Evolutionary conservation across 1,284 basidiomycete species (phyloP).

Genomic region (Cryptococcus sp.): DNA sequence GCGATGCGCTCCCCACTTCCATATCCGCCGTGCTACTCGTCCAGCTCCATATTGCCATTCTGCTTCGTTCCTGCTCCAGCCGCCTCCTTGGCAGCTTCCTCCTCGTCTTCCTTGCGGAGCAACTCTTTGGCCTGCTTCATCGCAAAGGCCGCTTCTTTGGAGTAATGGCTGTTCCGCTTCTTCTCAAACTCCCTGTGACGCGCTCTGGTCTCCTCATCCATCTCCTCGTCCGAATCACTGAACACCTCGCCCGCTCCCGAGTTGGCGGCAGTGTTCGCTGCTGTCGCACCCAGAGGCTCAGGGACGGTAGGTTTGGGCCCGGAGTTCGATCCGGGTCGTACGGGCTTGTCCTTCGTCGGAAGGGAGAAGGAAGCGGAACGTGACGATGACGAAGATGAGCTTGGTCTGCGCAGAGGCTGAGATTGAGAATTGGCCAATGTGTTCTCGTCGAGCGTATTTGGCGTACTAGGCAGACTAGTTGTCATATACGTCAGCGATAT

Average conservation of each 20-base stretch:
- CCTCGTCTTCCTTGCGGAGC: conserved; percentile 39
- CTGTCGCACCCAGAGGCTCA: conserved; percentile 31
- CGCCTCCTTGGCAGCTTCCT: conserved; percentile 18
- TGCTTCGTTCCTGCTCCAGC: not conserved
- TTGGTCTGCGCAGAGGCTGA: conserved; percentile 68
- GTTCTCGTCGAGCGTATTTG: conserved; percentile 18
- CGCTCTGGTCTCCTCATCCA: conserved; percentile 84
- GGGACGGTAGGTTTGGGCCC: conserved; percentile 62
- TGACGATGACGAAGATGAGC: conserved; percentile 72
- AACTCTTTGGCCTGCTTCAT: conserved; percentile 65
- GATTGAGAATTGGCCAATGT: conserved; percentile 51
- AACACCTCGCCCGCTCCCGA: conserved; percentile 47
- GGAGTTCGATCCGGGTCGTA: conserved; percentile 41
- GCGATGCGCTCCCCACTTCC: too few relatives aligned
- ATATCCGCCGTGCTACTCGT: not conserved
- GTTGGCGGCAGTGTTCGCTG: conserved; percentile 48
- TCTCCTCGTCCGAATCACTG: conserved; percentile 70
- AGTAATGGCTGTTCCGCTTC: conserved; percentile 81
- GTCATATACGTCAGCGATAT: not conserved
- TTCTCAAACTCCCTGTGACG: conserved; percentile 81
- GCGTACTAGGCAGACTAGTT: conserved; percentile 14
- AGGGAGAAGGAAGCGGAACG: conserved; percentile 74
- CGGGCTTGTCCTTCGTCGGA: conserved; percentile 38
- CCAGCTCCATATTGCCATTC: conserved; percentile 18
- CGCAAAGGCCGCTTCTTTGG: conserved; percentile 80